These are phyloP conservation scores for Solanum chilense DNA, from an alignment of 257 asterid genomes.

Conservation along the genomic window DNA sequence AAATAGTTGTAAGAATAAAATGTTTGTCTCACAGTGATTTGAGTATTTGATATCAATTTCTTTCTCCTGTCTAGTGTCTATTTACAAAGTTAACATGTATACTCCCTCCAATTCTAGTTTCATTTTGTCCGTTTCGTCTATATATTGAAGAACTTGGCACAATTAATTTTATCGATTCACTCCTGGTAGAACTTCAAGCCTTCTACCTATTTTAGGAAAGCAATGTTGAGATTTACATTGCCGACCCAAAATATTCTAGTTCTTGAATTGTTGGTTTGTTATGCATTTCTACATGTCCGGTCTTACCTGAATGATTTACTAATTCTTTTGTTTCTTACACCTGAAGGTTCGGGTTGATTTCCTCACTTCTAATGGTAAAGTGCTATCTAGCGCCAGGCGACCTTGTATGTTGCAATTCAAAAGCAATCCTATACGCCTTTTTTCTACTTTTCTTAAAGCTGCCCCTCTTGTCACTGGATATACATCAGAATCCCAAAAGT, in stretches of 20 bases:
- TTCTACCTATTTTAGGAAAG: neutral
- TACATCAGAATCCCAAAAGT: conserved; percentile 59
- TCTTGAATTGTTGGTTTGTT: neutral
- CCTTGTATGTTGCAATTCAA: conserved; percentile 68
- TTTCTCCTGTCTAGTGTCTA: neutral
- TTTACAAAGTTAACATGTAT: neutral
- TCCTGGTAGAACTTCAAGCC: neutral
- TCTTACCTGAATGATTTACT: neutral
- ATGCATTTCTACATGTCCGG: neutral
- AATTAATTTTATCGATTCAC: neutral
- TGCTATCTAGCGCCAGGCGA: conserved; percentile 44
- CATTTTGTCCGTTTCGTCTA: neutral
- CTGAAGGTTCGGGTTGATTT: conserved; percentile 70
- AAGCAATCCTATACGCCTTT: conserved; percentile 60
- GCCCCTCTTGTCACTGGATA: conserved; percentile 70
- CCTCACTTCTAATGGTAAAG: conserved; percentile 46
- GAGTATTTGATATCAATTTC: neutral
- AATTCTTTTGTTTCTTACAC: neutral
- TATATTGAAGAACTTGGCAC: neutral
- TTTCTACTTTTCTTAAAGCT: conserved; percentile 50
- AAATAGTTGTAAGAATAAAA: neutral
- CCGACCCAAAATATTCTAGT: neutral
- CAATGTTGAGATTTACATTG: neutral
- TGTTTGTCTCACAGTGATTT: neutral
- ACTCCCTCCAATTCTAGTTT: neutral